A percentile compares a stretch with the other conserved stretches of the same genome.
Conservation (phyloP, 2,329 filamentous ascomycete species). For the Diaporthe longicolla region DNA sequence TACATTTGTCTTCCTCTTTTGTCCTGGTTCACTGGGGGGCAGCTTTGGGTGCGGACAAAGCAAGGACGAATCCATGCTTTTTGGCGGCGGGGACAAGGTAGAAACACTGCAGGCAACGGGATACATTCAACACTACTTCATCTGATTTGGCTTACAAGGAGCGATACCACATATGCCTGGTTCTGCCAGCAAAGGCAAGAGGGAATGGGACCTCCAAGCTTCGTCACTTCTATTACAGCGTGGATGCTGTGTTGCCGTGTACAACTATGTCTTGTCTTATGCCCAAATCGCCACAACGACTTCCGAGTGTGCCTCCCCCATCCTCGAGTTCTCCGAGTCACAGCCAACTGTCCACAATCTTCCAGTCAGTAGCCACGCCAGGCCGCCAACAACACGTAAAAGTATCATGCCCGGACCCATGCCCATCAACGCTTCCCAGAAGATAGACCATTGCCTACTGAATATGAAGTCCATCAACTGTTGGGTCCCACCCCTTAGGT, state of each 20-base stretch:
- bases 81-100: neutral
- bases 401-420: neutral
- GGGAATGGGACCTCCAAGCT: neutral
- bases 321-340: neutral
- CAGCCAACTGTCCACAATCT: no score
- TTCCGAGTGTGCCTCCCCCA: neutral
- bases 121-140: no score
- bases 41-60: neutral
- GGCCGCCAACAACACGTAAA: neutral
- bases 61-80: neutral
- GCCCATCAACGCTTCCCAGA: neutral
- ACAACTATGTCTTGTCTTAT: conserved; percentile 6
- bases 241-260: conserved; percentile 10
- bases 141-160: neutral
- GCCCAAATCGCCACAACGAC: neutral
- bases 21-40: neutral
- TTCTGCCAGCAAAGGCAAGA: neutral
- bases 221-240: conserved; percentile 1
- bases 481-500: neutral
- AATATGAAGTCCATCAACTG: neutral
- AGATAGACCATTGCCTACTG: neutral
- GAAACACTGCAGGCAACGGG: neutral
- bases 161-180: neutral
- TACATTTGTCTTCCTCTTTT: neutral
- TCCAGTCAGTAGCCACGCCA: neutral